Evolutionary conservation across 257 asterid genomes (phyloP).

Genomic region (Sherardia arvensis): DNA sequence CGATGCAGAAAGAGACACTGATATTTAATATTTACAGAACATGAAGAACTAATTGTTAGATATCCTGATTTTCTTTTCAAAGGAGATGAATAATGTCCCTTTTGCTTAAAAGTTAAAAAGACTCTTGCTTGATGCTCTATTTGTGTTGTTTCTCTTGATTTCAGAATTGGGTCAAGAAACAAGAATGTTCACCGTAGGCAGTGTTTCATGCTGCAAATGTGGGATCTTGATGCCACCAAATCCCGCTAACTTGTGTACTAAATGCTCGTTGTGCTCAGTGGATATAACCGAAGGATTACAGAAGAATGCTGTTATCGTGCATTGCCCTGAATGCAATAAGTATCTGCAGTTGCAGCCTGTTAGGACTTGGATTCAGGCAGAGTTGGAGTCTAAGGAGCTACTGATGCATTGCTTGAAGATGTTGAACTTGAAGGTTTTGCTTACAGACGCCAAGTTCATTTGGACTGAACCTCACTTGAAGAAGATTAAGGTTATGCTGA

Average conservation of each 20-base stretch:
- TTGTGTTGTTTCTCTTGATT: too few relatives aligned
- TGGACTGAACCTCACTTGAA: background rate
- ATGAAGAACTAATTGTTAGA: too few relatives aligned
- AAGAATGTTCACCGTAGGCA: slow-evolving; percentile 31
- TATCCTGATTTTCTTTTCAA: too few relatives aligned
- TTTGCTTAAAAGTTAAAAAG: background rate
- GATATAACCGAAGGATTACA: background rate
- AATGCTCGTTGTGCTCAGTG: background rate
- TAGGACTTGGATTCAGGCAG: background rate
- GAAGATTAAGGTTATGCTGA: background rate
- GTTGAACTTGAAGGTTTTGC: background rate
- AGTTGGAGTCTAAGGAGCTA: background rate
- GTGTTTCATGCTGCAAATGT: background rate
- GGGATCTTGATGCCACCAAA: too few relatives aligned
- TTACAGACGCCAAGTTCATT: background rate
- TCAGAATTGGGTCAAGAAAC: slow-evolving; percentile 21
- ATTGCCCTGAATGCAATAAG: background rate
- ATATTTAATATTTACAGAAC: too few relatives aligned
- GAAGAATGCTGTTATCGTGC: background rate
- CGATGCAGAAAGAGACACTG: too few relatives aligned
- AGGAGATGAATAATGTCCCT: background rate
- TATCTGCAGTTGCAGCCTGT: background rate
- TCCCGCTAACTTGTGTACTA: too few relatives aligned
- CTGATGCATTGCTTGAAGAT: background rate
- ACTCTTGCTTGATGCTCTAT: background rate